These are phyloP conservation scores for Mortierella sp. DNA, from an alignment of 371 early-diverging fungal genomes.

Conservation along the genomic window DNA sequence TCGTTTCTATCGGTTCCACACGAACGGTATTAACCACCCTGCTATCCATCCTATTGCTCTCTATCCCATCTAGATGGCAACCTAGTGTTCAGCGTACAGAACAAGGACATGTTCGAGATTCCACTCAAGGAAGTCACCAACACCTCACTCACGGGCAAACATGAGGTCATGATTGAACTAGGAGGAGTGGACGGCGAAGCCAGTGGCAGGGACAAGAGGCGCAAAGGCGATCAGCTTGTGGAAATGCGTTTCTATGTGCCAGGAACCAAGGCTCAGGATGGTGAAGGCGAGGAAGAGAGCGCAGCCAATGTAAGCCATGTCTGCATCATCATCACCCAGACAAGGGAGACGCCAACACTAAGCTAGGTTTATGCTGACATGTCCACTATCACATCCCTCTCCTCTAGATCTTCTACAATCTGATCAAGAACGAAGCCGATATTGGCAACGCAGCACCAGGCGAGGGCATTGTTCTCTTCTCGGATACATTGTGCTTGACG, in stretches of 20 bases:
- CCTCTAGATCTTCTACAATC: conserved; percentile 82
- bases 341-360: too few relatives aligned
- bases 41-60: background rate
- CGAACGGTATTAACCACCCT: background rate
- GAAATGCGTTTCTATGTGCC: conserved; percentile 96
- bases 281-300: conserved; percentile 68
- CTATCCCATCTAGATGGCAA: conserved; percentile 62
- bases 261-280: conserved; percentile 77
- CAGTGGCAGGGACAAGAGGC: conserved; percentile 50
- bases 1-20: too few relatives aligned
- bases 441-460: conserved; percentile 83
- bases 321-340: background rate
- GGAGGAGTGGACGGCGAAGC: conserved; percentile 72
- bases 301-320: conserved; percentile 77
- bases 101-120: conserved; percentile 91
- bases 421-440: conserved; percentile 92
- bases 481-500: conserved; percentile 89
- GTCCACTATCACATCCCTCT: too few relatives aligned
- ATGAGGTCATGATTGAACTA: conserved; percentile 95
- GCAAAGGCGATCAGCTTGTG: conserved; percentile 81
- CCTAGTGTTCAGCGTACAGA: conserved; percentile 83
- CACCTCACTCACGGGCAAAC: conserved; percentile 86
- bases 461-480: conserved; percentile 91
- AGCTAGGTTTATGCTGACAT: too few relatives aligned
- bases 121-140: conserved; percentile 91